Evolutionary conservation across 257 asterid species (phyloP).

Genomic region (Przewalskia tangutica): DNA sequence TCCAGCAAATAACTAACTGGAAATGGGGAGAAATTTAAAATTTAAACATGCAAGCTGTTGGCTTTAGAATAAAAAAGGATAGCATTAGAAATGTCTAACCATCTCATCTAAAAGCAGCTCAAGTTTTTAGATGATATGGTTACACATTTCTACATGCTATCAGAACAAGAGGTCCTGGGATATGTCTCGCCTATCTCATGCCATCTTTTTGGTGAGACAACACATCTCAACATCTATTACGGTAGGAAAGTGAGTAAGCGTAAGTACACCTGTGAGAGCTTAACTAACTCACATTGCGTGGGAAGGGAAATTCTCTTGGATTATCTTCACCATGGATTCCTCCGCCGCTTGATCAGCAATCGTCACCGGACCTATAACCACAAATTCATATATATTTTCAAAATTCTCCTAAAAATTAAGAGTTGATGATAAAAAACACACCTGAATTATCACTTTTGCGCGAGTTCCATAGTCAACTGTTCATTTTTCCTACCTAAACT

Average conservation of each 20-base stretch:
- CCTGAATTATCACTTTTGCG: too few relatives aligned
- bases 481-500: too few relatives aligned
- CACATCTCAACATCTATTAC: too few relatives aligned
- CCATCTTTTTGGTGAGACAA: too few relatives aligned
- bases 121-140: too few relatives aligned
- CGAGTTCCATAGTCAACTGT: neutral
- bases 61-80: neutral
- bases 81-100: too few relatives aligned
- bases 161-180: neutral
- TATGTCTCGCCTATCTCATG: too few relatives aligned
- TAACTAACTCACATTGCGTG: conserved; percentile 67
- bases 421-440: too few relatives aligned
- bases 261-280: neutral
- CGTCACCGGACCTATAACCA: conserved; percentile 79
- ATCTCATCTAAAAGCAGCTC: too few relatives aligned
- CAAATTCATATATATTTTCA: neutral
- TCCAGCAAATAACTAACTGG: neutral
- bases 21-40: neutral
- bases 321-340: conserved; percentile 75
- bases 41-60: neutral
- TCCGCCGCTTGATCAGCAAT: conserved; percentile 93
- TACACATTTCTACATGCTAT: too few relatives aligned
- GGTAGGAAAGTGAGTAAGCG: neutral
- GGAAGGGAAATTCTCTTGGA: conserved; percentile 58
- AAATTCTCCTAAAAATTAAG: too few relatives aligned